Evolutionary conservation across 176 grass and related monocot species (phyloP), one percentile per base, ranked within the genome.

Genomic region (Pontederia paniculata): DNA sequence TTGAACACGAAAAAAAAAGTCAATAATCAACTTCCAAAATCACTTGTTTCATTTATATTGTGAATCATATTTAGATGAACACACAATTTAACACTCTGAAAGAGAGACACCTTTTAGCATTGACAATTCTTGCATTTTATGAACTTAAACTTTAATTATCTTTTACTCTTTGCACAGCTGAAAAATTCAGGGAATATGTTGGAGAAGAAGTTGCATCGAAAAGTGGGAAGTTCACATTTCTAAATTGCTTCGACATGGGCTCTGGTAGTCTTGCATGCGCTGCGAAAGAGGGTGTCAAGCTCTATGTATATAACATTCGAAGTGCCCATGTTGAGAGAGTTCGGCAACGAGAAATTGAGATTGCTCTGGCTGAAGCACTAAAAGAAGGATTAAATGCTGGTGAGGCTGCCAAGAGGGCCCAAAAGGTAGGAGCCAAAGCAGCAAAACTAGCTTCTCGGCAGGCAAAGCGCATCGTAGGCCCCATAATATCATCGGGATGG

Each of bases 231-330:
- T 98, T 98, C 78, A 93, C 94, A 52, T 88, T 98, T 63, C 50
- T 98, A 65, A 93, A 93, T 74, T 98, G 87, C 69, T 98, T 98
- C 45, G 94, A 98, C 54, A 84, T 93, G 83, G 78, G 87, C 25
- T 84, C 94, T 5, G 94, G 94, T 45, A 91, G 75, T 54, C 57
- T 98, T 52, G 83, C 94, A 12, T 98, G 94, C 44, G 60, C 58
- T 44, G 80, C 18, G 2, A 98, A 98, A 82, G 94, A 98, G 61
- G 80, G 94, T 41, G 63, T 93, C 45, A 98, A 98, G 58, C 58
- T 98, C 63, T 98, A 98, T 10, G 73, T 88, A 10, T 77, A 98
- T 75, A 98, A 80, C 66, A 50, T 98, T 17, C 78, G 87, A 68
- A 88, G 31, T 23, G 63, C 75, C 49, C 94, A 88, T 43, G 74